Conservation (phyloP, 129 eudicot genomes). For the Chrysanthemum lavandulifolium region DNA sequence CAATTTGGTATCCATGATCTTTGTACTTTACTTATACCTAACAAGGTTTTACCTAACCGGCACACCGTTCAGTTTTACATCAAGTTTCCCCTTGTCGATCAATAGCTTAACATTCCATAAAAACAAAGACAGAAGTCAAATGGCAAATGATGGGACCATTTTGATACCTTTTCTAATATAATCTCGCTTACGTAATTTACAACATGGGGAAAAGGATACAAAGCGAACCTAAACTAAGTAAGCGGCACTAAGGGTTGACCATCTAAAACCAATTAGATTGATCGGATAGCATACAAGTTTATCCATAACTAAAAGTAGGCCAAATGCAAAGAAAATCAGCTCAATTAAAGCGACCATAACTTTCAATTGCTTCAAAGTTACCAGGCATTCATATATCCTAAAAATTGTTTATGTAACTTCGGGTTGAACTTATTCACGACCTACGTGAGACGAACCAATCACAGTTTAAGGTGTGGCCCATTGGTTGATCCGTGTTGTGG, state of each 20-base stretch:
- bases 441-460: no score
- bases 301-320: not conserved
- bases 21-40: not conserved
- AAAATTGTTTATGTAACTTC: no score
- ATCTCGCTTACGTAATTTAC: no score
- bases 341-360: no score
- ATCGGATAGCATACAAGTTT: not conserved
- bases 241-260: not conserved
- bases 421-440: no score
- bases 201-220: no score
- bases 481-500: no score
- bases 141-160: not conserved
- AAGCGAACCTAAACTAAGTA: not conserved
- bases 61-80: constrained; percentile 5
- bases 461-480: no score
- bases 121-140: not conserved
- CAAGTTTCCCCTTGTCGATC: not conserved
- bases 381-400: no score
- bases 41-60: not conserved
- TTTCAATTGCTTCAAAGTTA: no score
- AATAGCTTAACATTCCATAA: constrained; percentile 1
- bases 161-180: no score
- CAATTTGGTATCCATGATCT: not conserved
- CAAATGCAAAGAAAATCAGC: no score
- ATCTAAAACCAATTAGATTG: not conserved